Evolutionary conservation across 345 rosid genomes (phyloP).

Genomic region (Isatis tinctoria): DNA sequence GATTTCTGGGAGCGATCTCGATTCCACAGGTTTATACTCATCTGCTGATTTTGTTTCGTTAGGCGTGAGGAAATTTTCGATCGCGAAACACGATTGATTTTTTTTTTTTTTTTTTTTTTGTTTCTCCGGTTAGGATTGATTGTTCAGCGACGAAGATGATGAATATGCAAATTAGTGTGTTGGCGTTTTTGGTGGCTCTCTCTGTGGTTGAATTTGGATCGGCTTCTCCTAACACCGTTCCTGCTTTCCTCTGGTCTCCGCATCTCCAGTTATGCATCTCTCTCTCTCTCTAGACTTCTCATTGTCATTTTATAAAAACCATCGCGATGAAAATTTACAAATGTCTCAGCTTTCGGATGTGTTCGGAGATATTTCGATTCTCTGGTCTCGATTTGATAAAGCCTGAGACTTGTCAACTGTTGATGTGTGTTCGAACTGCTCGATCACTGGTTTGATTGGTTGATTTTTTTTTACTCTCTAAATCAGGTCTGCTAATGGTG

Average conservation of each 20-base stretch:
- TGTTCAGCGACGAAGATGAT: slow-evolving; percentile 16
- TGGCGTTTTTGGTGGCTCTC: slow-evolving; percentile 28
- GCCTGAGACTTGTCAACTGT: background rate
- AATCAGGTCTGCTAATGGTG: slow-evolving; percentile 37
- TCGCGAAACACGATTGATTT: slow-evolving; percentile 6
- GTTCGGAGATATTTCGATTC: background rate
- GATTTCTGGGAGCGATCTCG: slow-evolving; percentile 17
- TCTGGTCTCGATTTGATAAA: slow-evolving; percentile 1
- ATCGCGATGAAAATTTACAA: background rate
- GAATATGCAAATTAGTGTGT: slow-evolving; percentile 29
- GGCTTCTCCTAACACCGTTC: slow-evolving; percentile 48
- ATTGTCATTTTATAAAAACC: background rate
- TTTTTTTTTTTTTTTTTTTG: background rate
- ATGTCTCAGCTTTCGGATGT: background rate
- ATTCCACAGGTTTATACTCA: background rate
- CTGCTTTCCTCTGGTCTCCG: slow-evolving; percentile 88
- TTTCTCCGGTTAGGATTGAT: slow-evolving; percentile 1
- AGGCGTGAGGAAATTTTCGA: background rate
- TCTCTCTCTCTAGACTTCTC: background rate
- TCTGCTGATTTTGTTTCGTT: background rate
- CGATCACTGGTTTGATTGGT: background rate
- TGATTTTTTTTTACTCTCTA: background rate
- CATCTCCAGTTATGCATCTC: slow-evolving; percentile 36
- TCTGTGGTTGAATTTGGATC: slow-evolving; percentile 31
- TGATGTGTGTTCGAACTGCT: background rate